phyloP scores from a whole-genome alignment of 495 filamentous ascomycete genomes.

The Lepidopterella palustris region DNA sequence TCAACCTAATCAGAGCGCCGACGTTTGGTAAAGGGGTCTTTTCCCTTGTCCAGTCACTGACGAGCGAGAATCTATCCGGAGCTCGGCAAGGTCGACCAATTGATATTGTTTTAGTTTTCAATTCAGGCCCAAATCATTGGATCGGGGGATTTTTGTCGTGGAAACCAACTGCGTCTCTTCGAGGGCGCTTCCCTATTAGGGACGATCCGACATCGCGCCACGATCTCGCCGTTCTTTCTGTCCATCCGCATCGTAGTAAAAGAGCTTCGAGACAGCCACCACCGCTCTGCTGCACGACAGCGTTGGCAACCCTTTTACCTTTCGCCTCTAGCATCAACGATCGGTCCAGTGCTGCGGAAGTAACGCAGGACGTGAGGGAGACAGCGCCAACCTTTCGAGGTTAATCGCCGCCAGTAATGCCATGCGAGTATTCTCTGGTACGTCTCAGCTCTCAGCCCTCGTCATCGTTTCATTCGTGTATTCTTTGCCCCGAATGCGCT shows the following conservation, averaged over 20 bases:
- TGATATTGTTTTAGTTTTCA: too few relatives aligned
- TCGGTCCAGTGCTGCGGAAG: background rate
- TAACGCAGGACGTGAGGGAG: background rate
- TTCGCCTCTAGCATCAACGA: background rate
- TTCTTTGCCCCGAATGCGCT: background rate
- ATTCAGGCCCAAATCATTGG: background rate
- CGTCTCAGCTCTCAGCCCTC: slow-evolving; percentile 1
- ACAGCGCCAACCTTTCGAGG: slow-evolving; percentile 10
- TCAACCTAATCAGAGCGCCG: background rate
- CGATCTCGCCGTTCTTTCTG: too few relatives aligned
- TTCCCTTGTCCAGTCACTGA: background rate
- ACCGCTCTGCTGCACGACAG: too few relatives aligned
- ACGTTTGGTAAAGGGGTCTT: background rate
- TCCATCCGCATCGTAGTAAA: too few relatives aligned
- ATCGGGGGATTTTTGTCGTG: background rate
- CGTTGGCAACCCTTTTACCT: too few relatives aligned
- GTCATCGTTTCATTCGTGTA: background rate
- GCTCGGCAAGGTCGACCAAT: background rate
- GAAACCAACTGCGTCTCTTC: too few relatives aligned
- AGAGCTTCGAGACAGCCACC: too few relatives aligned
- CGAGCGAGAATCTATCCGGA: background rate
- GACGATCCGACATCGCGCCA: too few relatives aligned
- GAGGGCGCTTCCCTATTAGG: too few relatives aligned
- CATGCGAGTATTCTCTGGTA: background rate
- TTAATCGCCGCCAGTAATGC: background rate